Conservation (phyloP, 2,329 filamentous ascomycete species). For the Coccinonectria pachysandricola region DNA sequence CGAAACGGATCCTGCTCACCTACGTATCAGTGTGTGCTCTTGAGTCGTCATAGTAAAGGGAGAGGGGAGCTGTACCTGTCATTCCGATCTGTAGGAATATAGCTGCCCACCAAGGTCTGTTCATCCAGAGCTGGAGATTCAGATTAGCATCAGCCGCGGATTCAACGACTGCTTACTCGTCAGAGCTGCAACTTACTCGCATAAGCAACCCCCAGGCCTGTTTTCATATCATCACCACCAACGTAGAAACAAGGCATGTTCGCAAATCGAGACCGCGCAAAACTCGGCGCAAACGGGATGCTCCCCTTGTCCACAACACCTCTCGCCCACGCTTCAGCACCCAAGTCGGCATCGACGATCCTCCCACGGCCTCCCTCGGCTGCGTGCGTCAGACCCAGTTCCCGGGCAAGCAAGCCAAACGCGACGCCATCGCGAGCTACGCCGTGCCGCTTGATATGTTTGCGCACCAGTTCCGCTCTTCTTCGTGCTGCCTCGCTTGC, state of each 20-base stretch:
- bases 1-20: constrained; percentile 11
- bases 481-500: constrained; percentile 16
- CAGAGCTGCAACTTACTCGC: constrained; percentile 34
- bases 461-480: constrained; percentile 22
- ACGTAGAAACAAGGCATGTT: constrained; percentile 33
- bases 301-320: constrained; percentile 30
- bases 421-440: constrained; percentile 25
- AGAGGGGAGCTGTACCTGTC: no score
- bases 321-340: constrained; percentile 27
- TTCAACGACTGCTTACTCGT: no score
- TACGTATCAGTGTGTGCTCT: no score
- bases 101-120: constrained; percentile 26
- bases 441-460: constrained; percentile 28
- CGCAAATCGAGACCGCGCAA: constrained; percentile 15
- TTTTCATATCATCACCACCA: constrained; percentile 26
- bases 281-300: constrained; percentile 25
- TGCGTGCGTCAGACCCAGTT: constrained; percentile 11
- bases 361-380: constrained; percentile 13
- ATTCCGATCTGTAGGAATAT: constrained; percentile 34
- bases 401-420: constrained; percentile 17
- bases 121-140: constrained; percentile 25
- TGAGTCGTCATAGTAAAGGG: no score
- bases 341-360: constrained; percentile 15
- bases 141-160: no score
- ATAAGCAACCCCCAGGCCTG: constrained; percentile 32